These are phyloP conservation scores for Panus rudis DNA, from an alignment of 768 basidiomycete species.

Conservation along the genomic window DNA sequence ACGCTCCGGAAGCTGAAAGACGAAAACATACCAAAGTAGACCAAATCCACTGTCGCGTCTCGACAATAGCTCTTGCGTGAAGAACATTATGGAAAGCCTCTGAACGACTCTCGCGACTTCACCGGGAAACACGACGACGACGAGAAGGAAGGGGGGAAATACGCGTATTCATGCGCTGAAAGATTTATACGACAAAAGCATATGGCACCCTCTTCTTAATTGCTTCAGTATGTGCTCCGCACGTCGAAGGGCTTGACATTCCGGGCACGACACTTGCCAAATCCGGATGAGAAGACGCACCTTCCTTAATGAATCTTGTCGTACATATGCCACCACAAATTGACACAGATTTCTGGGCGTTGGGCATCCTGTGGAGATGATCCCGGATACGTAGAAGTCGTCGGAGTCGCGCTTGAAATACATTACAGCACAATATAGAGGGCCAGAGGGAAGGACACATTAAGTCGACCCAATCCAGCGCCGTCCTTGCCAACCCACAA, in stretches of 20 bases:
- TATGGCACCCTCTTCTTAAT: no score
- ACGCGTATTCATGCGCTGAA: no score
- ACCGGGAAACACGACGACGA: constrained; percentile 1
- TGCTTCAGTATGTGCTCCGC: no score
- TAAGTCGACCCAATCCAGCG: constrained; percentile 42
- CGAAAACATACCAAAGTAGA: constrained; percentile 59
- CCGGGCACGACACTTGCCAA: constrained; percentile 6
- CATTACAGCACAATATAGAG: constrained; percentile 5
- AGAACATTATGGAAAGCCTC: constrained; percentile 74
- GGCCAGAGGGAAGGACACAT: not conserved
- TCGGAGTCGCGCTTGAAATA: no score
- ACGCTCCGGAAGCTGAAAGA: not conserved
- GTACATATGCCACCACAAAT: no score
- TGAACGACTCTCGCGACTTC: not conserved
- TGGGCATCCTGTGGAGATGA: no score
- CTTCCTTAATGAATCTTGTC: no score
- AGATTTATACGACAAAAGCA: no score
- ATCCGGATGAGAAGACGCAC: no score
- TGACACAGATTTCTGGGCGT: constrained; percentile 3
- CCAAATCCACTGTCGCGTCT: constrained; percentile 85
- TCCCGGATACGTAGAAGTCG: no score
- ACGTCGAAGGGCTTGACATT: no score
- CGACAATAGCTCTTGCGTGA: constrained; percentile 72
- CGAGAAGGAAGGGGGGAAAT: constrained; percentile 1
- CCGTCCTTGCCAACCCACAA: constrained; percentile 44